These are phyloP conservation scores for Populus hybrid DNA, from an alignment of 441 rosid genomes.

Conservation along the genomic window DNA sequence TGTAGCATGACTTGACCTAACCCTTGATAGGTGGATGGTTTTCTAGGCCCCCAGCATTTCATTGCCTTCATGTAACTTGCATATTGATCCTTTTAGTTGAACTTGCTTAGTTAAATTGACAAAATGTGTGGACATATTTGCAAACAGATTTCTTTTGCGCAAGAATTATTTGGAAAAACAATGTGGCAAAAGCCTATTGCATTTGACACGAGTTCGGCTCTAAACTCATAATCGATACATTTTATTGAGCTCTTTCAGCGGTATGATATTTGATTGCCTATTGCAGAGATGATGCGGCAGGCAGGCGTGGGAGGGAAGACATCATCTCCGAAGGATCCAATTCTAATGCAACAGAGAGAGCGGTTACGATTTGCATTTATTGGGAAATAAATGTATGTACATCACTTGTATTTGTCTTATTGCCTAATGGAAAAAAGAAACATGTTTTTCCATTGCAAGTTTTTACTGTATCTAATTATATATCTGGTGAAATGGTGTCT, in stretches of 20 bases:
- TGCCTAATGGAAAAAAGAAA: constrained; percentile 23
- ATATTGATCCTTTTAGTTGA: too few species aligned
- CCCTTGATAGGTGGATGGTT: background rate
- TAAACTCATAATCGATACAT: background rate
- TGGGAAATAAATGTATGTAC: constrained; percentile 53
- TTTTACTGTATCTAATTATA: constrained; percentile 24
- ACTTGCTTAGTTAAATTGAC: background rate
- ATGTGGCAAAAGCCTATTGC: background rate
- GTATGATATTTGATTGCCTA: constrained; percentile 16
- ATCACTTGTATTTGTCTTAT: constrained; percentile 17
- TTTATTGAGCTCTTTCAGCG: background rate
- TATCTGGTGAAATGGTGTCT: constrained; percentile 28
- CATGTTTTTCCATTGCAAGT: constrained; percentile 25
- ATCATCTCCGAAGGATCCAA: constrained; percentile 66
- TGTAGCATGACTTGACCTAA: background rate
- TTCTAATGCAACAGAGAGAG: constrained; percentile 66
- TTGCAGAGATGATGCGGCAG: constrained; percentile 78
- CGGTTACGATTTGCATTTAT: constrained; percentile 78
- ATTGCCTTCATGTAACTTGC: background rate
- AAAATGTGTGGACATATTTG: background rate
- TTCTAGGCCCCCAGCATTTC: background rate
- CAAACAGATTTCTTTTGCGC: background rate
- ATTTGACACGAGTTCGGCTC: background rate
- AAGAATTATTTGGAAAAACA: background rate
- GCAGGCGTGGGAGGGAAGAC: constrained; percentile 56